Evolutionary conservation across 1,139 yeast genomes (phyloP).

Genomic region (Zygoascus hellenicus): DNA sequence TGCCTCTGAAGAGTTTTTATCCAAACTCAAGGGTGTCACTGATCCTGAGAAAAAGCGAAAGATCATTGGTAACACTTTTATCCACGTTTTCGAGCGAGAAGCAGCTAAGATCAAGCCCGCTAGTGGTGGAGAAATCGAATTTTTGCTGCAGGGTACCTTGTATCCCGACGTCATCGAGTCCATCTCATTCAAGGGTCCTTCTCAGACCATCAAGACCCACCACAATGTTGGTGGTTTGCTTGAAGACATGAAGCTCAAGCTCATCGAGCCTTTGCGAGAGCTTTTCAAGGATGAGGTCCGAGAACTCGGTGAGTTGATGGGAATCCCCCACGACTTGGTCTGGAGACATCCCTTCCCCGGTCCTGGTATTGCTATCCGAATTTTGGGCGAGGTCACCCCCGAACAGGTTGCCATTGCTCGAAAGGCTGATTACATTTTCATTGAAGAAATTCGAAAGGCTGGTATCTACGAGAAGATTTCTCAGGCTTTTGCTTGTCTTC

Average conservation of each 20-base stretch:
- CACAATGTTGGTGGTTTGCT: conserved; percentile 98
- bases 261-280: conserved; percentile 97
- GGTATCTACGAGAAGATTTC: conserved; percentile 91
- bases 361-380: conserved; percentile 98
- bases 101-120: conserved; percentile 89
- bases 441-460: conserved; percentile 88
- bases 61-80: conserved; percentile 96
- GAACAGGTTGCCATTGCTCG: conserved; percentile 93
- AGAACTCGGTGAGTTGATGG: conserved; percentile 87
- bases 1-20: conserved; percentile 85
- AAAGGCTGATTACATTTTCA: conserved; percentile 93
- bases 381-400: conserved; percentile 91
- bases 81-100: conserved; percentile 93
- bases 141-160: conserved; percentile 90
- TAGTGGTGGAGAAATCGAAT: conserved; percentile 76
- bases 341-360: conserved; percentile 99
- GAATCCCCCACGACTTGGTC: conserved; percentile 93
- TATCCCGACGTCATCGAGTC: conserved; percentile 99
- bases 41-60: conserved; percentile 99
- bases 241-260: conserved; percentile 96
- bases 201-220: conserved; percentile 98
- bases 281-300: conserved; percentile 98
- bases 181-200: conserved; percentile 98
- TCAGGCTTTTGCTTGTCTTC: conserved; percentile 94
- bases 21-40: conserved; percentile 83